Evolutionary conservation across 2,329 filamentous ascomycete genomes (phyloP).

Genomic region (Simplicillium aogashimaense): DNA sequence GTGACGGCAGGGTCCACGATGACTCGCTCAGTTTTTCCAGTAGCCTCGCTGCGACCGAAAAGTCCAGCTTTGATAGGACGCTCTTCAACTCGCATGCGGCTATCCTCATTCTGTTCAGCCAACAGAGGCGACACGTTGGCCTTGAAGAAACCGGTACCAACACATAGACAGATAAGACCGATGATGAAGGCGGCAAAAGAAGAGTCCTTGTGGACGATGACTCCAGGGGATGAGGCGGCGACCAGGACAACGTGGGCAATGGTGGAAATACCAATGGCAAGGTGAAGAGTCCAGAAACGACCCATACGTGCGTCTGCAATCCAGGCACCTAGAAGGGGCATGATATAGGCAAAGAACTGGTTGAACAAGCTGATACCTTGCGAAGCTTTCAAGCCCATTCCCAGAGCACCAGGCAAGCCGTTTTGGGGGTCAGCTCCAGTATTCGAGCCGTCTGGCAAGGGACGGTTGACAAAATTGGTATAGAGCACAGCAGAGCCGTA

Average conservation of each 20-base stretch:
- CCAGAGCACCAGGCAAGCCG: slow-evolving; percentile 40
- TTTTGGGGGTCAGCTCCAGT: slow-evolving; percentile 36
- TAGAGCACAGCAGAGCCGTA: slow-evolving; percentile 58
- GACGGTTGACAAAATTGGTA: slow-evolving; percentile 51
- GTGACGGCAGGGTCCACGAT: slow-evolving; percentile 63
- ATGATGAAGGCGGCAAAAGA: slow-evolving; percentile 60
- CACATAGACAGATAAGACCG: slow-evolving; percentile 41
- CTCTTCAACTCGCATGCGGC: slow-evolving; percentile 45
- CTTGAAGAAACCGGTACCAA: slow-evolving; percentile 75
- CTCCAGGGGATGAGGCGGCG: slow-evolving; percentile 50
- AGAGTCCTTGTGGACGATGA: slow-evolving; percentile 47
- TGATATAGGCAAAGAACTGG: slow-evolving; percentile 52
- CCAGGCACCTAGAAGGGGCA: slow-evolving; percentile 44
- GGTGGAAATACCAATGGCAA: slow-evolving; percentile 55
- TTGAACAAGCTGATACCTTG: slow-evolving; percentile 42
- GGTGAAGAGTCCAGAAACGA: slow-evolving; percentile 63
- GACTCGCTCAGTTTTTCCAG: slow-evolving; percentile 47
- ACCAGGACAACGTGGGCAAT: slow-evolving; percentile 58
- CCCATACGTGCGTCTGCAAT: slow-evolving; percentile 63
- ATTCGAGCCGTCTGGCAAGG: slow-evolving; percentile 40
- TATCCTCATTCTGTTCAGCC: slow-evolving; percentile 58
- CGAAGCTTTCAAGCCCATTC: slow-evolving; percentile 46
- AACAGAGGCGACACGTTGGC: slow-evolving; percentile 66
- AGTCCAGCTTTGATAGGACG: slow-evolving; percentile 10
- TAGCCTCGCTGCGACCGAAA: slow-evolving; percentile 4